phyloP scores from a whole-genome alignment of 1,284 basidiomycete genomes.

The Ustilago shanxiensis region DNA sequence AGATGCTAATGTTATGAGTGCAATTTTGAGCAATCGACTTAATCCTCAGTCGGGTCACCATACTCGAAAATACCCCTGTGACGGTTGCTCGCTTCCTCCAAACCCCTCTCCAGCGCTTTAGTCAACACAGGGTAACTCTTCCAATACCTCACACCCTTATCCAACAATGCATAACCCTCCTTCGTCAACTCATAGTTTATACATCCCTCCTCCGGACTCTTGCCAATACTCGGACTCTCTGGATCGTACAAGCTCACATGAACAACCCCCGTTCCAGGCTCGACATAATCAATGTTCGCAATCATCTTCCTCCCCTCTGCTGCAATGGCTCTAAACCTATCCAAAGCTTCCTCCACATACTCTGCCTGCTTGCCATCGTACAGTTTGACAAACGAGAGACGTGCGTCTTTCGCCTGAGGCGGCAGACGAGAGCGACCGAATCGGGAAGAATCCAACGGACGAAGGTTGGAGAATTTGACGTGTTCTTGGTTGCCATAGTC shows the following conservation, averaged over 20 bases:
- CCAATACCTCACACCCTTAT: conserved; percentile 57
- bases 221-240: conserved; percentile 38
- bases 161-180: conserved; percentile 59
- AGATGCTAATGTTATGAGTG: not conserved
- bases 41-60: conserved; percentile 58
- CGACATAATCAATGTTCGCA: conserved; percentile 62
- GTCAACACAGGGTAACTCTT: conserved; percentile 49
- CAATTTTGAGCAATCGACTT: not conserved
- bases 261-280: conserved; percentile 38
- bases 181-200: conserved; percentile 57
- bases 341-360: conserved; percentile 61
- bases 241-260: conserved; percentile 65
- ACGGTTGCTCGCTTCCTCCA: conserved; percentile 48
- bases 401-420: conserved; percentile 53
- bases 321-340: conserved; percentile 55
- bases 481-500: conserved; percentile 64
- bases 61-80: conserved; percentile 62
- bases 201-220: conserved; percentile 50
- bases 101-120: conserved; percentile 38
- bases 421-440: conserved; percentile 55
- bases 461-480: conserved; percentile 50
- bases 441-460: conserved; percentile 52
- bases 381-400: conserved; percentile 59
- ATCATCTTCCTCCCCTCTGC: conserved; percentile 63
- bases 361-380: conserved; percentile 58